These are phyloP conservation scores for Santalum album DNA, from an alignment of 164 flowering plant genomes.

Conservation along the genomic window DNA sequence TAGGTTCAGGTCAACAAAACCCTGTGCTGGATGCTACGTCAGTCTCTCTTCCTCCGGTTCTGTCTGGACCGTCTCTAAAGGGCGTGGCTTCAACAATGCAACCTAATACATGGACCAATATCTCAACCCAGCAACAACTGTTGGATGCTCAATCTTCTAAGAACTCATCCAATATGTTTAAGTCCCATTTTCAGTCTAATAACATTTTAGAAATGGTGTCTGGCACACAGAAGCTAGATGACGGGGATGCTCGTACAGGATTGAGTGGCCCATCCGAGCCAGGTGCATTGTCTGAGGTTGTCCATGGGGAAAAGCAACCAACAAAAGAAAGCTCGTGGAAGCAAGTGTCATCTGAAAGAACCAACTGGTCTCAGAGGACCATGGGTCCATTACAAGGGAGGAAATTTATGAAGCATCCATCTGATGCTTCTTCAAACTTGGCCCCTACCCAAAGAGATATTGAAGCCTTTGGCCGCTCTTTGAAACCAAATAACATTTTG, in stretches of 20 bases:
- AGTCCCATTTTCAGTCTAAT: constrained; percentile 21
- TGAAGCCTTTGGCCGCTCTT: constrained; percentile 57
- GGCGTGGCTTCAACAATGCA: constrained; percentile 29
- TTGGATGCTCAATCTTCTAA: constrained; percentile 21
- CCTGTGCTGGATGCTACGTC: constrained; percentile 28
- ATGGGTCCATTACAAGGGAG: constrained; percentile 11
- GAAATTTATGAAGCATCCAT: constrained; percentile 9
- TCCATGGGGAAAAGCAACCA: constrained; percentile 23
- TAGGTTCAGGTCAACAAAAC: constrained; percentile 25
- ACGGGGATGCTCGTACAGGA: constrained; percentile 26
- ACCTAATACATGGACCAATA: constrained; percentile 38
- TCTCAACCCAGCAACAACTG: constrained; percentile 29
- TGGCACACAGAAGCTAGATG: constrained; percentile 21
- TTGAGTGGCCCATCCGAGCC: constrained; percentile 22
- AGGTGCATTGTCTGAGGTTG: constrained; percentile 18
- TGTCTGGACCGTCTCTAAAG: constrained; percentile 25
- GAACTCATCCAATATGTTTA: constrained; percentile 21
- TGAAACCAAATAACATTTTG: constrained; percentile 27
- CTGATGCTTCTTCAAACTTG: constrained; percentile 18
- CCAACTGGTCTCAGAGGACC: constrained; percentile 7
- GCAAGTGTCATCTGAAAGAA: constrained; percentile 14
- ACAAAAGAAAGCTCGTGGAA: constrained; percentile 24
- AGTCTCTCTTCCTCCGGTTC: constrained; percentile 25
- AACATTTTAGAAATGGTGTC: constrained; percentile 22
- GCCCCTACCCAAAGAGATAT: constrained; percentile 28